These are phyloP conservation scores for Rhynchosporium agropyri DNA, from an alignment of 2,329 filamentous ascomycete species.

Conservation along the genomic window DNA sequence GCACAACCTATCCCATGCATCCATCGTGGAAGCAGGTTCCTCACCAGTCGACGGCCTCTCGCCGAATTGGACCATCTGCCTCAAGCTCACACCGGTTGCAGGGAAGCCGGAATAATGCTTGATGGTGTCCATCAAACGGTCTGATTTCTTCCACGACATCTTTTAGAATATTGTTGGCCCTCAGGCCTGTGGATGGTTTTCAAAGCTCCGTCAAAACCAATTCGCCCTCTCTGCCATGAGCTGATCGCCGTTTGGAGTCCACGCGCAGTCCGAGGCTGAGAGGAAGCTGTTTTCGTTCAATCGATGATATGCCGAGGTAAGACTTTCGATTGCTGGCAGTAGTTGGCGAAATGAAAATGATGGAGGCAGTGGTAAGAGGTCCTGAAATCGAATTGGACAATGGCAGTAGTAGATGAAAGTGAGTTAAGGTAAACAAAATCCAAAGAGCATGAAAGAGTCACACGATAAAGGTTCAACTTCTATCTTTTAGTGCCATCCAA, in stretches of 20 bases:
- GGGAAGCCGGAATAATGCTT: slow-evolving; percentile 96
- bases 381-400: slow-evolving; percentile 2
- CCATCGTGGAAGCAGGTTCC: slow-evolving; percentile 36
- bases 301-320: slow-evolving; percentile 6
- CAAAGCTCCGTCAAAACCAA: slow-evolving; percentile 30
- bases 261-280: slow-evolving; percentile 22
- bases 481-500: neutral
- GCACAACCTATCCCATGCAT: neutral
- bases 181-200: slow-evolving; percentile 36
- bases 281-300: neutral
- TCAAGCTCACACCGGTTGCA: slow-evolving; percentile 90
- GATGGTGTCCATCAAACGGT: slow-evolving; percentile 94
- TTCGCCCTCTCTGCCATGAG: slow-evolving; percentile 24
- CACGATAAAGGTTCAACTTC: neutral
- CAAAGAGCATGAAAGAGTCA: slow-evolving; percentile 5
- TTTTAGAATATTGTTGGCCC: slow-evolving; percentile 42
- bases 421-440: neutral
- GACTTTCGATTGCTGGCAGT: slow-evolving; percentile 2
- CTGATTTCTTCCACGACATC: slow-evolving; percentile 94
- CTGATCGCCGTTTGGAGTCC: slow-evolving; percentile 22
- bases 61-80: slow-evolving; percentile 99
- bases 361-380: neutral
- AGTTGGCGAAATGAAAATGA: neutral
- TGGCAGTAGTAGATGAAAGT: neutral
- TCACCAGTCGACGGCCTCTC: slow-evolving; percentile 87